Evolutionary conservation across 192 early-diverging fungal genomes (phyloP), one percentile per base, ranked within the genome.

Genomic region (Irineochytrium annulatum): DNA sequence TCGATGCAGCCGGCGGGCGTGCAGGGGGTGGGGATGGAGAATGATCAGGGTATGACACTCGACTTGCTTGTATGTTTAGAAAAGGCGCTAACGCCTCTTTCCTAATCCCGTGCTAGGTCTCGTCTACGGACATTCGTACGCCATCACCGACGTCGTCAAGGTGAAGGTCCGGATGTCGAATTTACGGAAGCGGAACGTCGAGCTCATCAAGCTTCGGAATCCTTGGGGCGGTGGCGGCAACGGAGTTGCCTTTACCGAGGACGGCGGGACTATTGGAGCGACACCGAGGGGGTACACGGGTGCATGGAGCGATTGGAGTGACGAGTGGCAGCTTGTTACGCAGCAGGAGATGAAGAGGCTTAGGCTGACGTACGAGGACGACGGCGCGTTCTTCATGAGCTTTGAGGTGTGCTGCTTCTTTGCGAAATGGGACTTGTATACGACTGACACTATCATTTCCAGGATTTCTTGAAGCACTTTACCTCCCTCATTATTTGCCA

Each of bases 351-450:
- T 69, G 45, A 76, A 55, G 32, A 37, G 73, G 60, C 34, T 79
- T 26, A 43, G 43, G 3, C 43, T 74, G 24, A 56, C 34, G 5
- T 27, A 48, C 22, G 71, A 60, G 19, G 46, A 70, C 20, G 63
- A 62, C 55, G 76, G 77, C 4, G 60, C 68, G 51, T 78, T 78
- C 65, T 78, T 72, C 59, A 78, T 78, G 76, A 60, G 57, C 30
- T 70, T 70, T 45, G 43, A 70, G 63, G 76, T 77, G 59, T n/a
- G 59, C 24, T n/a, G 33, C 27, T 30, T 5, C 33, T 67, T 34
- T 41, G 8, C n/a, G n/a, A n/a, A n/a, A n/a, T n/a, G n/a, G n/a
- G n/a, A n/a, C n/a, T 13, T 41, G 8, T 41, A n/a, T n/a, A 41
- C n/a, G 30, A 24, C 64, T 26, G 17, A 27, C 20, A 24, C 28